Conservation (phyloP, 2,329 filamentous ascomycete genomes). For the Sporothrix brunneoviolacea region DNA sequence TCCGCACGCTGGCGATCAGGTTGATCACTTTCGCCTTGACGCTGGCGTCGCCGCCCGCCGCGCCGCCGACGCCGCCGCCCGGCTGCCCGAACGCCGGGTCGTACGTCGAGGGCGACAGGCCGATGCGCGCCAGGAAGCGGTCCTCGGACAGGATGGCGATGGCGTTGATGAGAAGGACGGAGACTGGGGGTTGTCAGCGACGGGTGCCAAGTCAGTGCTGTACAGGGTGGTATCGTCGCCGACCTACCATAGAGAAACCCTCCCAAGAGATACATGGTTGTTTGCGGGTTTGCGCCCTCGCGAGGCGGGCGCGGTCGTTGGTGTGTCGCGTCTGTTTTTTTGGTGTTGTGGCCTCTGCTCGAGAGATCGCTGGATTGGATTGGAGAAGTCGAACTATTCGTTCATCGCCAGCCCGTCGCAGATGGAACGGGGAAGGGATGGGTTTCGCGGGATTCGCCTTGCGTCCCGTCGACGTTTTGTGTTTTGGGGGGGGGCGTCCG, state of each 20-base stretch:
- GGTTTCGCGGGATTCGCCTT: too few species aligned
- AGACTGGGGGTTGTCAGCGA: constrained; percentile 47
- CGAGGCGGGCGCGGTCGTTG: neutral
- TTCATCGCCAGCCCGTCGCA: too few species aligned
- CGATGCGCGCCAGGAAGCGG: constrained; percentile 83
- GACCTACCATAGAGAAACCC: constrained; percentile 27
- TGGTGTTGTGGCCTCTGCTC: too few species aligned
- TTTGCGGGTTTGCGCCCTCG: neutral
- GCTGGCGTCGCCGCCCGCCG: constrained; percentile 65
- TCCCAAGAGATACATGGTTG: constrained; percentile 27
- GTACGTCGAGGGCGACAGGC: constrained; percentile 63
- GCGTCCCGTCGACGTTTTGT: neutral
- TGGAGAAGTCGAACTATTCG: too few species aligned
- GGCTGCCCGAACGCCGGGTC: constrained; percentile 72
- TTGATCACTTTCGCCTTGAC: constrained; percentile 84
- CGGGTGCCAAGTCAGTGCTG: neutral
- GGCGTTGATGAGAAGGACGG: constrained; percentile 84
- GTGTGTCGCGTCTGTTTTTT: neutral
- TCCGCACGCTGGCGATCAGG: constrained; percentile 82
- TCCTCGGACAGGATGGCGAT: constrained; percentile 93
- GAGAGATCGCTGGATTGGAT: too few species aligned
- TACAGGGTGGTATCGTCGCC: neutral
- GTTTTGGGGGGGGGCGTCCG: neutral
- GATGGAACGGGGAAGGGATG: too few species aligned
- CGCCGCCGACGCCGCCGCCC: constrained; percentile 21